Evolutionary conservation across 495 filamentous ascomycete genomes (phyloP).

Genomic region (Aspergillus baeticus): DNA sequence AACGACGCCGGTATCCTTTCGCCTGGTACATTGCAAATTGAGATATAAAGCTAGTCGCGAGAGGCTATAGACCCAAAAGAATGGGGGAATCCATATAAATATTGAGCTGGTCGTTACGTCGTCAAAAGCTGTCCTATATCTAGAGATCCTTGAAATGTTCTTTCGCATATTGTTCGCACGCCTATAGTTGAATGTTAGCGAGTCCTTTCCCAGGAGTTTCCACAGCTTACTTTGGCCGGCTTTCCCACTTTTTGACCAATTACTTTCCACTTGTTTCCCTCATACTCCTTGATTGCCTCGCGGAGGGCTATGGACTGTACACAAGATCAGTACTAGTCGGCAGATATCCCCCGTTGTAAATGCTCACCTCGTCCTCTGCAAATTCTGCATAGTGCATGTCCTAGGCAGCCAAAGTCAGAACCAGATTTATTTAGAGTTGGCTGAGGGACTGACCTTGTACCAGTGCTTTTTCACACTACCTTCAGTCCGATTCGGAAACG

Average conservation of each 20-base stretch:
- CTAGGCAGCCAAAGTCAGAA: conserved; percentile 42
- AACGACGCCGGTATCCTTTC: conserved; percentile 29
- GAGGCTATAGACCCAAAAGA: conserved; percentile 27
- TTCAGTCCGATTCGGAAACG: conserved; percentile 89
- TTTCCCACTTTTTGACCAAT: conserved; percentile 97
- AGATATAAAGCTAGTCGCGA: conserved; percentile 10
- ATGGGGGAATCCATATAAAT: conserved; percentile 24
- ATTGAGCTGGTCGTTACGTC: conserved; percentile 36
- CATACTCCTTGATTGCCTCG: conserved; percentile 97
- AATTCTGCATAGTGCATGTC: conserved; percentile 99
- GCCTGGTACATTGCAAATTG: conserved; percentile 19
- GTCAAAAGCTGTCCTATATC: conserved; percentile 32
- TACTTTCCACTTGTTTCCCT: conserved; percentile 96
- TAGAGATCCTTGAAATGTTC: conserved; percentile 77
- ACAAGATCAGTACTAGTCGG: conserved; percentile 23
- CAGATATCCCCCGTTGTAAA: conserved; percentile 7
- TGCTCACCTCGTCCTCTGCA: conserved; percentile 88
- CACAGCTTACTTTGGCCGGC: conserved; percentile 77
- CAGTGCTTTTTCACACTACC: conserved; percentile 99
- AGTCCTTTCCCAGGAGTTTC: not conserved
- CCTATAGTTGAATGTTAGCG: conserved; percentile 48
- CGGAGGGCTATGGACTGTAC: conserved; percentile 76
- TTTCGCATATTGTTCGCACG: conserved; percentile 97
- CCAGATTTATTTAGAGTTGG: conserved; percentile 9
- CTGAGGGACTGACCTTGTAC: conserved; percentile 74